Evolutionary conservation across 192 early-diverging fungal species (phyloP).

Genomic region (Entomortierella parvispora): DNA sequence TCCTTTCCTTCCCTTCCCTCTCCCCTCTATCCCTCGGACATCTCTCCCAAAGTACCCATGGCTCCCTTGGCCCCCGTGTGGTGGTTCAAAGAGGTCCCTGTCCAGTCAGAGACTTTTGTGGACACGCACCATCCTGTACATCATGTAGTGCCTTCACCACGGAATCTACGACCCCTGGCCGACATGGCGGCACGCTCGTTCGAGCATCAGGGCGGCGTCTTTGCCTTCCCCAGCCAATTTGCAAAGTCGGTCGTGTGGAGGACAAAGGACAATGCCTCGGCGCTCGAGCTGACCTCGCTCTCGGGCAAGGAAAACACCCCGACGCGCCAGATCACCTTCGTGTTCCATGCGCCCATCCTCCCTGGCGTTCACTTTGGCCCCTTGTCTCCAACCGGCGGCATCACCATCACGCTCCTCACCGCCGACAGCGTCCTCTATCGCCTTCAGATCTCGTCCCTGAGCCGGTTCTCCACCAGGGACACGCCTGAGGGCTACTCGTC

Average conservation of each 20-base stretch:
- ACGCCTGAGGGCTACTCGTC: constrained; percentile 22
- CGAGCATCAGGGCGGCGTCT: constrained; percentile 45
- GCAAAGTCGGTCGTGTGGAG: constrained; percentile 49
- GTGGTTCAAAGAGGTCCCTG: constrained; percentile 53
- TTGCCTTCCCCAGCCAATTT: constrained; percentile 31
- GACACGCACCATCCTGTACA: constrained; percentile 18
- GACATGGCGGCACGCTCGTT: background rate
- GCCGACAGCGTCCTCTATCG: constrained; percentile 42
- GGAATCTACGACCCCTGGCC: constrained; percentile 4
- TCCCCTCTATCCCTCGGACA: background rate
- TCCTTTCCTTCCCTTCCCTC: background rate
- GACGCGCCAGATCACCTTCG: constrained; percentile 39
- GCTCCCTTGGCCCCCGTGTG: constrained; percentile 40
- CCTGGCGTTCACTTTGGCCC: constrained; percentile 35
- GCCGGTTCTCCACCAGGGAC: constrained; percentile 25
- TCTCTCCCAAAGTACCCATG: too few relatives aligned
- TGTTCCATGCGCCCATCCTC: constrained; percentile 40
- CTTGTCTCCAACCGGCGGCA: constrained; percentile 24
- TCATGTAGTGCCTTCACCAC: constrained; percentile 23
- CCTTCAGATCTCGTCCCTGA: constrained; percentile 26
- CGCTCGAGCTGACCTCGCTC: constrained; percentile 29
- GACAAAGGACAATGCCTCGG: constrained; percentile 30
- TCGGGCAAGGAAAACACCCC: constrained; percentile 41
- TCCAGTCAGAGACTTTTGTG: constrained; percentile 41
- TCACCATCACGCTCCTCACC: constrained; percentile 29